These are phyloP conservation scores for Clitocybe nebularis DNA, from an alignment of 1,284 basidiomycete species.

Conservation along the genomic window DNA sequence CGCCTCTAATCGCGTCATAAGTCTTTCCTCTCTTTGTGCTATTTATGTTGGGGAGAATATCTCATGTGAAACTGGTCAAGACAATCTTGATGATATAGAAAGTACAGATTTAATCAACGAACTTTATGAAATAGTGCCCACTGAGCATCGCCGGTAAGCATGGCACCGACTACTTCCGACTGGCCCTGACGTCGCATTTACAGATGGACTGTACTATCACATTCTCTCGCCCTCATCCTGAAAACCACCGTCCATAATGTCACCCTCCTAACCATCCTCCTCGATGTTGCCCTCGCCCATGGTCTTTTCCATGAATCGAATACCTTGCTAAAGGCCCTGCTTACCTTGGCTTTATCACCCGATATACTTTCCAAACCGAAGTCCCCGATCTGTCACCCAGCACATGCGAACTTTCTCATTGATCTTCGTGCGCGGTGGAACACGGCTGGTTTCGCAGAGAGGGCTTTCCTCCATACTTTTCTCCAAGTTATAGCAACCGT, in stretches of 20 bases:
- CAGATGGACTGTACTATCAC: conserved; percentile 46
- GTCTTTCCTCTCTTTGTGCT: conserved; percentile 47
- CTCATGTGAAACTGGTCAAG: conserved; percentile 25
- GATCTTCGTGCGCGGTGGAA: conserved; percentile 25
- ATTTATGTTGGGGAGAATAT: conserved; percentile 44
- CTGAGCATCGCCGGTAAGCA: conserved; percentile 43
- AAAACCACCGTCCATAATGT: conserved; percentile 40
- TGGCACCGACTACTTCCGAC: too few relatives aligned
- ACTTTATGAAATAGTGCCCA: conserved; percentile 48
- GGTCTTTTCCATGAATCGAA: conserved; percentile 39
- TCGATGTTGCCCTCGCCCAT: conserved; percentile 42
- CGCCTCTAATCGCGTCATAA: conserved; percentile 21
- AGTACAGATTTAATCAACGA: conserved; percentile 30
- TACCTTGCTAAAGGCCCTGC: conserved; percentile 24
- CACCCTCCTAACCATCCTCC: conserved; percentile 41
- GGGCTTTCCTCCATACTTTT: conserved; percentile 17
- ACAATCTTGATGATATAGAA: conserved; percentile 14
- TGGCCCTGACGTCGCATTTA: too few relatives aligned
- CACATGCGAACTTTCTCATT: conserved; percentile 34
- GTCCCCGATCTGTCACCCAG: conserved; percentile 35
- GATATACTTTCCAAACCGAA: conserved; percentile 15
- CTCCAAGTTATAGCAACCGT: conserved; percentile 14
- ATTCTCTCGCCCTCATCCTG: conserved; percentile 47
- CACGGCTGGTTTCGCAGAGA: conserved; percentile 14
- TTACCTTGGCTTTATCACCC: conserved; percentile 27